Percentiles rank a stretch among this genome's conserved stretches.
phyloP scores from a whole-genome alignment of 192 early-diverging fungal genomes.

The Powellomyces hirtus region DNA sequence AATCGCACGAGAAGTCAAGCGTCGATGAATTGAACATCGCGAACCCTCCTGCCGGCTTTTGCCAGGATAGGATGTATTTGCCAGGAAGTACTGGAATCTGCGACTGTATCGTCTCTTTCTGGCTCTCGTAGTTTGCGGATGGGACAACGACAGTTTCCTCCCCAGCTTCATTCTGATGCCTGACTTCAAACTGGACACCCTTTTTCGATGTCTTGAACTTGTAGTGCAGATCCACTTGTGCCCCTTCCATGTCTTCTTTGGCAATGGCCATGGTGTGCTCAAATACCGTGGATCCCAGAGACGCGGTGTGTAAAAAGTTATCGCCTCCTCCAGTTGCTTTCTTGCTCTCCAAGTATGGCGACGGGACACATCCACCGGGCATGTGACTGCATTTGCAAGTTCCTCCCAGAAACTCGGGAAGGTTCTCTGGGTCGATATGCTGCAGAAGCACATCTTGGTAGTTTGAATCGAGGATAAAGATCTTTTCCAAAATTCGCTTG shows the following conservation, averaged over 20 bases:
- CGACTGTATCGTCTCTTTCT: slow-evolving; percentile 13
- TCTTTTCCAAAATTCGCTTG: slow-evolving; percentile 38
- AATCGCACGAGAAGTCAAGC: slow-evolving; percentile 19
- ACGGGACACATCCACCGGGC: slow-evolving; percentile 33
- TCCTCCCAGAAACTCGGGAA: slow-evolving; percentile 35
- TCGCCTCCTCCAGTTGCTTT: slow-evolving; percentile 1
- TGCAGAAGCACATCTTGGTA: slow-evolving; percentile 32
- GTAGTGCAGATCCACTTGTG: slow-evolving; percentile 5
- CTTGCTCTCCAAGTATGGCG: slow-evolving; percentile 14
- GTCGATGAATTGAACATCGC: slow-evolving; percentile 19
- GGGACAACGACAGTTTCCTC: slow-evolving; percentile 17
- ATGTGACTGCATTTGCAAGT: slow-evolving; percentile 36
- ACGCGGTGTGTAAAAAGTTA: slow-evolving; percentile 13
- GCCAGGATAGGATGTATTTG: slow-evolving; percentile 24
- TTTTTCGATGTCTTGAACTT: slow-evolving; percentile 28
- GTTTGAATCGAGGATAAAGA: slow-evolving; percentile 28
- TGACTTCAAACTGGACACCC: slow-evolving; percentile 27
- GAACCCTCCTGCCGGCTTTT: slow-evolving; percentile 24
- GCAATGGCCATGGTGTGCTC: slow-evolving; percentile 23
- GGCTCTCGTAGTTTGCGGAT: slow-evolving; percentile 17
- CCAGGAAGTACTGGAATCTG: slow-evolving; percentile 20
- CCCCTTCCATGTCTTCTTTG: slow-evolving; percentile 8
- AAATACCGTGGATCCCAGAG: slow-evolving; percentile 10
- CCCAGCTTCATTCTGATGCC: slow-evolving; percentile 15
- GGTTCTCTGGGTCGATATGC: slow-evolving; percentile 34